Base-by-base conservation (phyloP, 257 asterid species). In the Rhazya stricta region DNA sequence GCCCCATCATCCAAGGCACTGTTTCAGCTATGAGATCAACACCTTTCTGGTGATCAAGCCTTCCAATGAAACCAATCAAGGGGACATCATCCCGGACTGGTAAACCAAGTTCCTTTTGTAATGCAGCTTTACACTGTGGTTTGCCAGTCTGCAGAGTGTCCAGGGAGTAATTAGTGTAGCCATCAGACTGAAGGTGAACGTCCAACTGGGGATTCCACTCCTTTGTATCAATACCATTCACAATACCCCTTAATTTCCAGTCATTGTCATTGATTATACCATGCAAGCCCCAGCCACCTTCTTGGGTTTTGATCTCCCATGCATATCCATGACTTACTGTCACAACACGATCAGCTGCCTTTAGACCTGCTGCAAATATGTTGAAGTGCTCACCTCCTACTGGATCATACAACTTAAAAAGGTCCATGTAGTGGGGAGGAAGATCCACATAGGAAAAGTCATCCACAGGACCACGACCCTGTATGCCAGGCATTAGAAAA, bases 201-300 rank as follows among this genome's bases (percentile, higher is more conserved):
- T 95, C 99, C 65, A 79, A 66, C 80, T 87, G 89, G 1, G 99
- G 99, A 82, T 87, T 87, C 99, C 98, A 95, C 8, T 92, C 98
- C 32, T 89, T 60, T 1, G 93, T 86, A 78, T 95, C 99, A n/a
- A 95, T 95, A 46, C 98, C 98, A 34, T 95, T 95, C 72, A 92
- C 98, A 23, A 92, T 92, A 9, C 99, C 99, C 23, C 84, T 75
- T 4, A 95, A 78, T 82, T 95, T 95, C 99, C 98, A 95, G 63
- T 88, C 90, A 34, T 84, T 86, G 75, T 88, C 87, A 16, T 85
- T 91, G 54, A 95, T 92, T 84, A 95, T 88, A 23, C 78, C 86
- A 12, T 95, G 92, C 54, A 95, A 84, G 66, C 99, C 99, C 99
- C 99, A 92, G 50, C 99, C 99, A 39, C 98, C 98, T 83, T 92